phyloP scores from a whole-genome alignment of 2,329 filamentous ascomycete species.

The Apiospora saccharicola region DNA sequence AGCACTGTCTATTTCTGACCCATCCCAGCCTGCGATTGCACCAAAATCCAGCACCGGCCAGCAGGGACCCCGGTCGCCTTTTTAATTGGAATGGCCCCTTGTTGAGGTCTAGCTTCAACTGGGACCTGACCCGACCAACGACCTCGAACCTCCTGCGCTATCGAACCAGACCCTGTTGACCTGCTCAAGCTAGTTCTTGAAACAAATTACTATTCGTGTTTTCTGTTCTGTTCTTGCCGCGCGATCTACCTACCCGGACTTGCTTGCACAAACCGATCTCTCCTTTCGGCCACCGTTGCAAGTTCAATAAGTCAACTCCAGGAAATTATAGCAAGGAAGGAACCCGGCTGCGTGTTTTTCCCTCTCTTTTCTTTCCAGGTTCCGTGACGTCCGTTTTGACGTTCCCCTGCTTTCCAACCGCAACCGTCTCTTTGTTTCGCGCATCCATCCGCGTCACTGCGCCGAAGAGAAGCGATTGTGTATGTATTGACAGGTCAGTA shows the following conservation, averaged over 20 bases:
- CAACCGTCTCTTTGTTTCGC: slow-evolving; percentile 9
- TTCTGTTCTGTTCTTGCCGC: slow-evolving; percentile 1
- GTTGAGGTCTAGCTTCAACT: background rate
- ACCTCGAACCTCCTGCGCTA: slow-evolving; percentile 13
- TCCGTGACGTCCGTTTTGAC: slow-evolving; percentile 1
- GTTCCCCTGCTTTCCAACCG: slow-evolving; percentile 1
- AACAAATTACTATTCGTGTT: slow-evolving; percentile 14
- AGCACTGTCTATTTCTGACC: background rate
- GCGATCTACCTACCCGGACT: slow-evolving; percentile 5
- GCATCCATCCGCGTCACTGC: background rate
- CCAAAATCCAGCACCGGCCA: background rate
- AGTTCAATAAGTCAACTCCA: slow-evolving; percentile 18
- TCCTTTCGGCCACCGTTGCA: slow-evolving; percentile 19
- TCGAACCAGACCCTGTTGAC: slow-evolving; percentile 13
- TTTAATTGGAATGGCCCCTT: slow-evolving; percentile 16
- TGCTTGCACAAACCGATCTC: background rate
- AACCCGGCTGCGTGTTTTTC: background rate
- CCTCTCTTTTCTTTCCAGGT: background rate
- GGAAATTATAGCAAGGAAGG: background rate
- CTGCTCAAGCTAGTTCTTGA: slow-evolving; percentile 18
- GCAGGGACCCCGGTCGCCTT: background rate
- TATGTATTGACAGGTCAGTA: slow-evolving; percentile 17
- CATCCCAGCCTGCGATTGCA: background rate
- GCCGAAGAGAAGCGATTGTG: background rate
- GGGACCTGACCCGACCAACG: background rate